A percentile compares a stretch with the other conserved stretches of the same genome.
phyloP scores from a whole-genome alignment of 805 yeast genomes.

The Starmerella apis region DNA sequence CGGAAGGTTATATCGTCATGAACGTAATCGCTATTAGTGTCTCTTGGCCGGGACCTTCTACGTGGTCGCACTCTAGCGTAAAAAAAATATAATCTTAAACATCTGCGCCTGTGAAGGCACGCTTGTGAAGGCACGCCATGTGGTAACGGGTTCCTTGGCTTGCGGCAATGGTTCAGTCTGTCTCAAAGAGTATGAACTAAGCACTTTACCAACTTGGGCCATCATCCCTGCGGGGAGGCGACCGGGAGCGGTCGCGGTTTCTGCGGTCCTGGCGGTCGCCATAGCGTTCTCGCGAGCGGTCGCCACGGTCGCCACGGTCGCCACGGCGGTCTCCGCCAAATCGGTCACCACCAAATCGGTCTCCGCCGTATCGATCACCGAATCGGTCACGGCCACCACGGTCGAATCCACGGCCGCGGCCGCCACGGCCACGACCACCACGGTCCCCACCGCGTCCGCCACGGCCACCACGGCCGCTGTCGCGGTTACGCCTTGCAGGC shows the following conservation, averaged over 20 bases:
- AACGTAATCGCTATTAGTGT: conserved; percentile 2
- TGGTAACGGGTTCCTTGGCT: neutral
- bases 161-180: too few relatives aligned
- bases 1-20: neutral
- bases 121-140: neutral
- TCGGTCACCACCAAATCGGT: conserved; percentile 22
- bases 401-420: conserved; percentile 23
- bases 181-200: too few relatives aligned
- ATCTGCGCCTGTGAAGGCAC: neutral
- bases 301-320: conserved; percentile 21
- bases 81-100: conserved; percentile 4
- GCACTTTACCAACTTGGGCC: conserved; percentile 22
- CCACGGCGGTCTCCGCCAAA: conserved; percentile 18
- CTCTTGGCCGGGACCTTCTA: conserved; percentile 1
- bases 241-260: conserved; percentile 24
- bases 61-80: conserved; percentile 5
- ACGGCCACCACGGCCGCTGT: conserved; percentile 39
- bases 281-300: conserved; percentile 22
- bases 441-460: conserved; percentile 40
- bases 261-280: conserved; percentile 24
- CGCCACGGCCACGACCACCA: conserved; percentile 37
- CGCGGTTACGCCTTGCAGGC: conserved; percentile 30
- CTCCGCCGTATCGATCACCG: conserved; percentile 14
- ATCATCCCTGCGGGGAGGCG: conserved; percentile 22
- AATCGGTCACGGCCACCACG: conserved; percentile 16